phyloP scores from a whole-genome alignment of 2,329 filamentous ascomycete genomes.

The Fonsecaea pedrosoi region DNA sequence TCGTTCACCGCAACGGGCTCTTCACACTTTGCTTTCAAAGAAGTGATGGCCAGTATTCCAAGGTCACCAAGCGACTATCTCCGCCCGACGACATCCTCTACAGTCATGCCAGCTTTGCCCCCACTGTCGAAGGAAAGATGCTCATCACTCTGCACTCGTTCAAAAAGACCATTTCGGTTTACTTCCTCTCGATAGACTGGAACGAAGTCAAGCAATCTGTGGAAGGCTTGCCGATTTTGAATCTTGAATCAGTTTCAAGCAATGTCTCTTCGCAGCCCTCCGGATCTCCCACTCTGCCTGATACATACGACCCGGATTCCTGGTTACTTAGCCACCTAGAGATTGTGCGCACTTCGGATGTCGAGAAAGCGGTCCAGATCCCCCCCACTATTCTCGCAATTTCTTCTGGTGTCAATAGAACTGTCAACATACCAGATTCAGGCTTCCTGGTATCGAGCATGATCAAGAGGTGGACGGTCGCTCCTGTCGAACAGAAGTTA shows the following conservation, averaged over 20 bases:
- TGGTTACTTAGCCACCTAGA: slow-evolving; percentile 76
- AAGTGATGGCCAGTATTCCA: slow-evolving; percentile 69
- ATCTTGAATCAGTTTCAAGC: slow-evolving; percentile 29
- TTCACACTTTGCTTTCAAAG: slow-evolving; percentile 81
- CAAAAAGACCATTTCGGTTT: slow-evolving; percentile 32
- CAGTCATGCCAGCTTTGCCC: slow-evolving; percentile 54
- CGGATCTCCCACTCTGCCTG: slow-evolving; percentile 26
- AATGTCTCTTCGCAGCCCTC: slow-evolving; percentile 36
- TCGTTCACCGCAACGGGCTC: slow-evolving; percentile 74
- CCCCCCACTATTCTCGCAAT: slow-evolving; percentile 73
- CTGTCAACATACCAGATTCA: slow-evolving; percentile 61
- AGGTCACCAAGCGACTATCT: slow-evolving; percentile 60
- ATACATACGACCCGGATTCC: slow-evolving; percentile 48
- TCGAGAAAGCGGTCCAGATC: slow-evolving; percentile 60
- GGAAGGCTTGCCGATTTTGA: slow-evolving; percentile 44
- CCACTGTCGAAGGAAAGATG: slow-evolving; percentile 43
- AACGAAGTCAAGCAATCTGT: slow-evolving; percentile 48
- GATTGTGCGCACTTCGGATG: slow-evolving; percentile 71
- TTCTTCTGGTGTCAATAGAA: slow-evolving; percentile 67
- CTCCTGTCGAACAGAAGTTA: slow-evolving; percentile 68
- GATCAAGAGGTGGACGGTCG: slow-evolving; percentile 81
- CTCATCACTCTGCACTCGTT: slow-evolving; percentile 35
- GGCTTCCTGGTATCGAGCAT: slow-evolving; percentile 73
- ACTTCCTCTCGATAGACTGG: slow-evolving; percentile 42
- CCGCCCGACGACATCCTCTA: slow-evolving; percentile 24